Conservation (phyloP, 176 grass and related monocot genomes). For the Chrysopogon serrulatus region DNA sequence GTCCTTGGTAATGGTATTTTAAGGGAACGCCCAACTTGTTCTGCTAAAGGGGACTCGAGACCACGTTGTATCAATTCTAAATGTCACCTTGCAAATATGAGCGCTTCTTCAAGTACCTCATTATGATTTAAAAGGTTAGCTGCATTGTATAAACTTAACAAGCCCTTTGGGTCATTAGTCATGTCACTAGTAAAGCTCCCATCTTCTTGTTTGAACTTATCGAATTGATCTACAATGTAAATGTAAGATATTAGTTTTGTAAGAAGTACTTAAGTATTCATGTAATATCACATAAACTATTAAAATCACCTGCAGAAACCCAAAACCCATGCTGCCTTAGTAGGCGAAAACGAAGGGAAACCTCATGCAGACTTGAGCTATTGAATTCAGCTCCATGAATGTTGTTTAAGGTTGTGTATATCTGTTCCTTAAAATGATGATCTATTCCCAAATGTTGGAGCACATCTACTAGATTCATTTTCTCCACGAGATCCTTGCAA, state of each 20-base stretch:
- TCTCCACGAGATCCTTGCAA: background rate
- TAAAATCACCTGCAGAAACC: background rate
- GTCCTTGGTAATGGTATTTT: background rate
- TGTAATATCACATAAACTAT: background rate
- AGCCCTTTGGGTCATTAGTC: background rate
- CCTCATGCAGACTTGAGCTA: background rate
- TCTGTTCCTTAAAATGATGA: background rate
- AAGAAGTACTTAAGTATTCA: background rate
- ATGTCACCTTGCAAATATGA: background rate
- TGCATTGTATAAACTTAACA: slow-evolving; percentile 16
- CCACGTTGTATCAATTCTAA: background rate
- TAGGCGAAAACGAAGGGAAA: background rate
- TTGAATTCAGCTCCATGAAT: background rate
- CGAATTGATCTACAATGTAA: slow-evolving; percentile 10
- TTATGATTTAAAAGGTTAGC: background rate
- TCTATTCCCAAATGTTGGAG: background rate
- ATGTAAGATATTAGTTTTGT: background rate
- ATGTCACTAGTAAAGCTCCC: background rate
- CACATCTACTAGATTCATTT: background rate
- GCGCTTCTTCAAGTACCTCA: background rate
- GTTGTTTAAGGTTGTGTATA: background rate
- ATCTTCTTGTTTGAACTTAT: background rate
- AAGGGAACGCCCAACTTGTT: slow-evolving; percentile 10
- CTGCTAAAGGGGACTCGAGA: background rate
- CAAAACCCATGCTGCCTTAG: background rate